These are phyloP conservation scores for Salix exigua DNA, from an alignment of 345 rosid genomes.

Conservation along the genomic window DNA sequence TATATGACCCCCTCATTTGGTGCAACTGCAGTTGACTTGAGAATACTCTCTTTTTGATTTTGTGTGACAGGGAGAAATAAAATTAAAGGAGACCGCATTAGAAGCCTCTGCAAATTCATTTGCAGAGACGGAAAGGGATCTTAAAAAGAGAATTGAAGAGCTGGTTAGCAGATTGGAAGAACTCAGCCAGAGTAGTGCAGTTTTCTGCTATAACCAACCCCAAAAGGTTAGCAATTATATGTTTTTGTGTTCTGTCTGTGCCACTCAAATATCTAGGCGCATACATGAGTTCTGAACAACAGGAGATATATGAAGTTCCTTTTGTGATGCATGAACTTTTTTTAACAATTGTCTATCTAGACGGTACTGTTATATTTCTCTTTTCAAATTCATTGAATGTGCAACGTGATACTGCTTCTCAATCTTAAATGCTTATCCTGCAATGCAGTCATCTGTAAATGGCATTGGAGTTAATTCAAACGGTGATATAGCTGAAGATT, in stretches of 20 bases:
- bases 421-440: neutral
- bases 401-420: neutral
- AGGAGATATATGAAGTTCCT: neutral
- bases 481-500: slow-evolving; percentile 18
- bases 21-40: neutral
- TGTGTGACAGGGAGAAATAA: slow-evolving; percentile 58
- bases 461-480: slow-evolving; percentile 7
- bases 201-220: slow-evolving; percentile 8
- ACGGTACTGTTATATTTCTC: neutral
- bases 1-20: neutral
- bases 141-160: slow-evolving; percentile 49
- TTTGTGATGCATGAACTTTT: neutral
- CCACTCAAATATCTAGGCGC: neutral
- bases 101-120: slow-evolving; percentile 54
- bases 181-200: slow-evolving; percentile 28
- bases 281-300: neutral
- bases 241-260: neutral
- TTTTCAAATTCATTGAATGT: neutral
- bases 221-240: slow-evolving; percentile 38
- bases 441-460: slow-evolving; percentile 29
- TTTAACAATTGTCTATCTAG: neutral
- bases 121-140: slow-evolving; percentile 55
- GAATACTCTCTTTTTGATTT: slow-evolving; percentile 1
- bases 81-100: slow-evolving; percentile 51
- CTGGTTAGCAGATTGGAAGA: slow-evolving; percentile 52